phyloP scores from a whole-genome alignment of 1,284 basidiomycete genomes.

The Afroboletus lepidellus region DNA sequence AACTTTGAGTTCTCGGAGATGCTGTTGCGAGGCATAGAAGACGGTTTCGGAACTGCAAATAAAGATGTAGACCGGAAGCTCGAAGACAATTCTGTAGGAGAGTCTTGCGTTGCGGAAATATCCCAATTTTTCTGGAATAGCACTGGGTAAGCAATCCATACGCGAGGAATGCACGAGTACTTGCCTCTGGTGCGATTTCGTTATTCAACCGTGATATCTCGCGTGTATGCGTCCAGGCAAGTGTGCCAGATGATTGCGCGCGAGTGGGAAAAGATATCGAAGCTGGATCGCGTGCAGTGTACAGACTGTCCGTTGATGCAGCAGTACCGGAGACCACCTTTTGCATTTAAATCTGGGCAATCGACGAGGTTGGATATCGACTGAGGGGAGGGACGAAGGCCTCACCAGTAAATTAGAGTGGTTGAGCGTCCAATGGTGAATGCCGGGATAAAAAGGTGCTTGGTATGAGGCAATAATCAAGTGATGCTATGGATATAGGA shows the following conservation, averaged over 20 bases:
- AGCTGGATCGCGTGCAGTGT: conserved; percentile 38
- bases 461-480: conserved; percentile 51
- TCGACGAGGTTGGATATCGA: conserved; percentile 25
- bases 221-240: conserved; percentile 33
- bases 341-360: conserved; percentile 38
- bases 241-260: conserved; percentile 28
- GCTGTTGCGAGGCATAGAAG: conserved; percentile 48
- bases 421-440: conserved; percentile 46
- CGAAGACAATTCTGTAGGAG: conserved; percentile 31
- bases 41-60: conserved; percentile 36
- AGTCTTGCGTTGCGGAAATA: conserved; percentile 36
- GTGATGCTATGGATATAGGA: conserved; percentile 43
- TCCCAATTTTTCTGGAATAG: conserved; percentile 44
- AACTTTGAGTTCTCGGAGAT: conserved; percentile 27
- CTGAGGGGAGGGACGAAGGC: conserved; percentile 21
- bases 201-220: conserved; percentile 25
- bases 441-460: conserved; percentile 46
- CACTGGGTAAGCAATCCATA: conserved; percentile 20
- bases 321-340: conserved; percentile 36
- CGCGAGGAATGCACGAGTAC: conserved; percentile 28
- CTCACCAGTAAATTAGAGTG: conserved; percentile 64
- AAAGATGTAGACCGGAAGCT: conserved; percentile 31
- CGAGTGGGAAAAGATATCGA: conserved; percentile 32
- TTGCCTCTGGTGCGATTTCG: conserved; percentile 29
- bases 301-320: conserved; percentile 36